Base-by-base conservation (phyloP, 768 basidiomycete species). In the Collybia sordida region DNA sequence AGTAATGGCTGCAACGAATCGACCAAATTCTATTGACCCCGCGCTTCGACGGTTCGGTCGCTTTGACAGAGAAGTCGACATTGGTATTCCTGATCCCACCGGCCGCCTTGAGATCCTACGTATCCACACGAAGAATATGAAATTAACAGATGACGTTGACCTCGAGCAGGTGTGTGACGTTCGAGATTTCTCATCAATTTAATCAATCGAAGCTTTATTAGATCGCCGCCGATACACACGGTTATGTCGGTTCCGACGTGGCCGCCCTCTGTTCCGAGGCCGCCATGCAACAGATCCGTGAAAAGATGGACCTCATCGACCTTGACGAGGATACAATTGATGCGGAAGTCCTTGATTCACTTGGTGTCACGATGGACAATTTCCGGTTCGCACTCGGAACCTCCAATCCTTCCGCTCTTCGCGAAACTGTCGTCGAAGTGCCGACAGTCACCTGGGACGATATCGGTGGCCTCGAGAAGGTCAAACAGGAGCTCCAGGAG, bases 41-140 rank as follows among this genome's bases (percentile, higher is more conserved):
- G 97, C 97, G 25, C 89, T 99, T 42, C 86, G 97, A 64, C 95
- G 97, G 54, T 98, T 98, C 72, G 97, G 97, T 67, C 93, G 97
- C 49, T 99, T 99, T 72, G 97, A 99, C 73, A 90, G 97, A 65
- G 97, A 99, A 73, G 90, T 99, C 59, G 97, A 99, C 72, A 99
- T 99, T 55, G 93, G 97, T 63, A 98, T 99, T 58, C 97, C 97
- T 38, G 97, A 99, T 70, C 97, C 97, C 0, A 98, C 96, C 51
- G 97, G 97, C 48, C 96, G 97, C 71, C 84, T 98, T 39, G 97
- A 99, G 67, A 99, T 98, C 63, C 87, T 98, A 54, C 90, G 96
- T 45, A 98, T 99, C 54, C 97, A 98, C 79, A 98, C 97, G 50
- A 98, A 98, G 86, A 98, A 99, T 76, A 98, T 99, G 97, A 99